Evolutionary conservation across 345 rosid genomes (phyloP), one percentile per base, ranked within the genome.

Genomic region (Angophora floribunda): DNA sequence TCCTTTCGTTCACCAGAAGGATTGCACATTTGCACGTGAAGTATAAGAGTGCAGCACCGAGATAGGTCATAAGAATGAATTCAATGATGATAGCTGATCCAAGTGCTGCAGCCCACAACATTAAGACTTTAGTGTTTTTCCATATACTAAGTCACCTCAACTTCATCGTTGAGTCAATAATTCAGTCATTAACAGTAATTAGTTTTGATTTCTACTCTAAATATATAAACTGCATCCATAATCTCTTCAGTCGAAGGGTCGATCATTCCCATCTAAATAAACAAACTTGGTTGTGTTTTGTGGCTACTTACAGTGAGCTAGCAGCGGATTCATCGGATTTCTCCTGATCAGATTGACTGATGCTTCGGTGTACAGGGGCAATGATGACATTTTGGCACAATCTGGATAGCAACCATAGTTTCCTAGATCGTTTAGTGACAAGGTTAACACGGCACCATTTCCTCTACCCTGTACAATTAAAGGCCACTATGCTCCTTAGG

Each of bases 341-440:
- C 93, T 92, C 87, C 93, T 87, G 55, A 96, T 90, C n/a, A 97
- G 93, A 59, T 94, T 94, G 86, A 96, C 91, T 2, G 89, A 92
- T 85, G 97, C 98, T 89, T 92, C 92, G 6, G 95, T 92, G 24
- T 87, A 89, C 91, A 96, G 79, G 86, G 99, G 97, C 89, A 86
- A 53, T n/a, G 97, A 92, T 53, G 93, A 86, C 65, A 88, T 95
- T 89, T 96, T 96, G 1, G 61, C 52, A 57, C 97, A 96, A 86
- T 95, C 96, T 52, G 91, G 89, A 86, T 88, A 90, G 86, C 98
- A 93, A 15, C 99, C 99, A 50, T 94, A 92, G 82, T 95, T 94
- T 87, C 99, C 98, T 94, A 96, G 91, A 86, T 97, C 99, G 53
- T 92, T 95, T 88, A 96, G 4, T 89, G 93, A 95, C 90, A 97